A percentile compares a stretch with the other conserved stretches of the same genome.
Conservation (phyloP, 345 rosid genomes). For the Lepidium didymum region DNA sequence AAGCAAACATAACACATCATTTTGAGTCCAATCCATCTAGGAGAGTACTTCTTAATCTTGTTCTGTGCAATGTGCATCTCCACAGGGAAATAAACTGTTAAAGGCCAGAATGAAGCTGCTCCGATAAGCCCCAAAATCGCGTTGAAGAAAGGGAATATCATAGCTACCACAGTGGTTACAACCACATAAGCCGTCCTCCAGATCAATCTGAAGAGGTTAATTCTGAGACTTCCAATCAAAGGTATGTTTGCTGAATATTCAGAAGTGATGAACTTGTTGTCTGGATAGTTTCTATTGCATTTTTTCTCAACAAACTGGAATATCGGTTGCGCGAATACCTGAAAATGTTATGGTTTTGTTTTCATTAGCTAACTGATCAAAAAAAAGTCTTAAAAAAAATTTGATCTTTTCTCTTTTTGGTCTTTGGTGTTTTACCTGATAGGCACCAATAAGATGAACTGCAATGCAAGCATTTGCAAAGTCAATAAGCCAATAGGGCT, state of each 20-base stretch:
- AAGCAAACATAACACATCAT: slow-evolving; percentile 55
- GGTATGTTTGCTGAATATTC: slow-evolving; percentile 51
- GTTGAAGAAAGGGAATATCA: slow-evolving; percentile 94
- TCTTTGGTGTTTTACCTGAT: slow-evolving; percentile 50
- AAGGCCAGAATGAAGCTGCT: slow-evolving; percentile 84
- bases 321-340: slow-evolving; percentile 83
- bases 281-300: slow-evolving; percentile 54
- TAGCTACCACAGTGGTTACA: slow-evolving; percentile 55
- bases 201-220: slow-evolving; percentile 57
- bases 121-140: slow-evolving; percentile 77
- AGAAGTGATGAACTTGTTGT: slow-evolving; percentile 47
- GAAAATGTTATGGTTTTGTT: neutral
- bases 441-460: slow-evolving; percentile 72
- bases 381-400: too few relatives aligned
- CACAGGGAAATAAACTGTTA: slow-evolving; percentile 47
- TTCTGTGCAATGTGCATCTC: slow-evolving; percentile 43
- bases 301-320: slow-evolving; percentile 57
- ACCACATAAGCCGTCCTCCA: slow-evolving; percentile 82
- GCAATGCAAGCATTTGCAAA: slow-evolving; percentile 79
- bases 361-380: neutral
- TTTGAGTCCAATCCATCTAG: slow-evolving; percentile 68
- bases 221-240: slow-evolving; percentile 32
- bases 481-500: slow-evolving; percentile 86
- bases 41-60: slow-evolving; percentile 46
- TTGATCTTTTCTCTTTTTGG: neutral